Evolutionary conservation across 2,329 filamentous ascomycete genomes (phyloP).

Genomic region (Trichoderma aggressivum): DNA sequence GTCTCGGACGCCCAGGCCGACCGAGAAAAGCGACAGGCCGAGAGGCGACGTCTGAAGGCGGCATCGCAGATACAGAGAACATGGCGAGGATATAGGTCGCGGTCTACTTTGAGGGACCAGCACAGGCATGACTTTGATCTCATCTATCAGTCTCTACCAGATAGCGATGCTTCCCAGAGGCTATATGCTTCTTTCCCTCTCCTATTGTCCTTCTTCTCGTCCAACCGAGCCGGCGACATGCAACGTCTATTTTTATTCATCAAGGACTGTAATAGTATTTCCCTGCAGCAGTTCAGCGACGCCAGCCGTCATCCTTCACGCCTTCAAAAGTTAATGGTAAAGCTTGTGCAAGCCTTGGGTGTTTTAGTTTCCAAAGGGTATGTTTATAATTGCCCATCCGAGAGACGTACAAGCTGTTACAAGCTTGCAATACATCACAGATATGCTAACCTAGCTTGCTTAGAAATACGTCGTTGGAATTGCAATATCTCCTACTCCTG

Average conservation of each 20-base stretch:
- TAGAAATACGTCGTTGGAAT: slow-evolving; percentile 20
- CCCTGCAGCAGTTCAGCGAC: slow-evolving; percentile 36
- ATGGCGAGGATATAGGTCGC: slow-evolving; percentile 74
- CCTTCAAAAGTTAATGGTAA: slow-evolving; percentile 34
- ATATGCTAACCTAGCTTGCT: slow-evolving; percentile 20
- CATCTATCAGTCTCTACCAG: slow-evolving; percentile 43
- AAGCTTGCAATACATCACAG: not conserved
- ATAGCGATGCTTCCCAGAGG: slow-evolving; percentile 35
- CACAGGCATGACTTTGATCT: slow-evolving; percentile 63
- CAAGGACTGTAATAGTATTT: slow-evolving; percentile 39
- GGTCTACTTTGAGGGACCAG: slow-evolving; percentile 54
- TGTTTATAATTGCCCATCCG: slow-evolving; percentile 9
- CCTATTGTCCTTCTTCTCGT: slow-evolving; percentile 49
- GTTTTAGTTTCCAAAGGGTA: slow-evolving; percentile 26
- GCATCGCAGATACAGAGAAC: slow-evolving; percentile 69
- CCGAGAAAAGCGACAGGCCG: slow-evolving; percentile 72
- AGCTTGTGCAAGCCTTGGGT: slow-evolving; percentile 37
- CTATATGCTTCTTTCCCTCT: slow-evolving; percentile 44
- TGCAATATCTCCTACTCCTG: slow-evolving; percentile 35
- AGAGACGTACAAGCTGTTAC: not conserved
- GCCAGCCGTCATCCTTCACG: slow-evolving; percentile 30
- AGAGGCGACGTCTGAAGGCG: slow-evolving; percentile 73
- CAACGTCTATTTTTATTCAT: slow-evolving; percentile 46
- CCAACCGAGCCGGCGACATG: slow-evolving; percentile 44
- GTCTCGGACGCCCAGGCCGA: slow-evolving; percentile 86